A percentile compares a stretch with the other conserved stretches of the same genome.
Conservation (phyloP, 2,329 filamentous ascomycete genomes). For the Botryotinia narcissicola region DNA sequence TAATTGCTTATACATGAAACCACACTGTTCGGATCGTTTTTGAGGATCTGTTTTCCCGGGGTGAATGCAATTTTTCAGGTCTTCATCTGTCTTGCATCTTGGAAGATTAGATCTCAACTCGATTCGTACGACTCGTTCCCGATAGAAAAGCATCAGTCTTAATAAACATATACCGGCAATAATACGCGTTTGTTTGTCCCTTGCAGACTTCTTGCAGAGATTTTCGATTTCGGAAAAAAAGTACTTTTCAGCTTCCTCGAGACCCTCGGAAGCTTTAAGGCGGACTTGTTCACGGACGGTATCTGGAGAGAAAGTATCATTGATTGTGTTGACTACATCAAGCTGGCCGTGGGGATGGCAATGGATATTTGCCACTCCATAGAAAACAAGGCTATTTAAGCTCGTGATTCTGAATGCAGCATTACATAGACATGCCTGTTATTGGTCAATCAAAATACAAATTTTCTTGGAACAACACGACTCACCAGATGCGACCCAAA, state of each 20-base stretch:
- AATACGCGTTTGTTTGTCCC: constrained; percentile 24
- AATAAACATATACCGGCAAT: constrained; percentile 27
- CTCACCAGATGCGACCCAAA: constrained; percentile 19
- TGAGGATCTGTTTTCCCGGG: constrained; percentile 22
- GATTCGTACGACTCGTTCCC: constrained; percentile 26
- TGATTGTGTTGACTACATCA: constrained; percentile 10
- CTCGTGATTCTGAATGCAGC: constrained; percentile 24
- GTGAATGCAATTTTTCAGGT: constrained; percentile 11
- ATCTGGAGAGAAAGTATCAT: constrained; percentile 25
- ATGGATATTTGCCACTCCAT: constrained; percentile 26
- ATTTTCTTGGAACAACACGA: not conserved
- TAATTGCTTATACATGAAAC: constrained; percentile 27
- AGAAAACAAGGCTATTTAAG: constrained; percentile 26
- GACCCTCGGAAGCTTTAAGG: constrained; percentile 25
- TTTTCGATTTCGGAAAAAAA: constrained; percentile 27
- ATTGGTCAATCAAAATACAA: not conserved
- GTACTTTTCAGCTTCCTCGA: constrained; percentile 22
- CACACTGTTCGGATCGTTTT: constrained; percentile 23
- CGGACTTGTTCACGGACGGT: constrained; percentile 29
- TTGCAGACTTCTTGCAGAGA: constrained; percentile 20
- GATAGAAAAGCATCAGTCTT: constrained; percentile 26
- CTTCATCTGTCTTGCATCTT: constrained; percentile 20
- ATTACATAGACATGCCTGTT: constrained; percentile 20
- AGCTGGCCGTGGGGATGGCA: constrained; percentile 8
- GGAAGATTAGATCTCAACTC: constrained; percentile 24